phyloP scores from a whole-genome alignment of 345 rosid species.

The Gossypium turneri region DNA sequence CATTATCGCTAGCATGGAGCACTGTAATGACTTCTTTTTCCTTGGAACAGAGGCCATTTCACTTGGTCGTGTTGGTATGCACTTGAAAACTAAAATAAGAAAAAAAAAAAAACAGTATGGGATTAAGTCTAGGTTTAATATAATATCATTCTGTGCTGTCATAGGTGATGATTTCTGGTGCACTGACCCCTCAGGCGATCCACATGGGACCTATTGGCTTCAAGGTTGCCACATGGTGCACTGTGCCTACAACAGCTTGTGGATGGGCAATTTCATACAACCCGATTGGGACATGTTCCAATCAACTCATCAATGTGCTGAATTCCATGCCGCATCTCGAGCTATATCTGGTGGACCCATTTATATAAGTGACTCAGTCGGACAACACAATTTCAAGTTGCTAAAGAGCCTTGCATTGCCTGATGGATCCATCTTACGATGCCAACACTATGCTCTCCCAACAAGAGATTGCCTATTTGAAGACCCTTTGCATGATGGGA shows the following conservation, averaged over 20 bases:
- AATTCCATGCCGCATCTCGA: conserved; percentile 91
- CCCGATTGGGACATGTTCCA: conserved; percentile 99
- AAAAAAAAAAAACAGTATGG: neutral
- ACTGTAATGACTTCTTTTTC: conserved; percentile 90
- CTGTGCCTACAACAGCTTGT: conserved; percentile 89
- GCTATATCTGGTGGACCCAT: conserved; percentile 89
- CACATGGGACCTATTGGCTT: conserved; percentile 86
- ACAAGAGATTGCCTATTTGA: conserved; percentile 80
- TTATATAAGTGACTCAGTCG: conserved; percentile 73
- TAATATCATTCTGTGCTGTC: neutral
- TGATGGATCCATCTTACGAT: conserved; percentile 72
- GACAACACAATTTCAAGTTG: conserved; percentile 67
- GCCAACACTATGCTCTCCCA: conserved; percentile 79
- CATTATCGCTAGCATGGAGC: conserved; percentile 96
- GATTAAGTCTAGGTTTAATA: neutral
- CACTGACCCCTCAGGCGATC: conserved; percentile 87
- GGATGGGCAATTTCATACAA: conserved; percentile 97
- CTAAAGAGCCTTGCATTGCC: conserved; percentile 67
- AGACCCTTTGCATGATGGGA: conserved; percentile 92
- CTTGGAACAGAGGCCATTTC: conserved; percentile 87
- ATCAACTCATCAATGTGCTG: conserved; percentile 87
- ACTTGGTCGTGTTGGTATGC: conserved; percentile 89
- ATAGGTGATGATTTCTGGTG: conserved; percentile 97
- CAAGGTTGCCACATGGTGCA: conserved; percentile 99
- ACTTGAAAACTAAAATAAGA: neutral